Conservation (phyloP, 495 filamentous ascomycete genomes). For the Hypoxylon intermedium region DNA sequence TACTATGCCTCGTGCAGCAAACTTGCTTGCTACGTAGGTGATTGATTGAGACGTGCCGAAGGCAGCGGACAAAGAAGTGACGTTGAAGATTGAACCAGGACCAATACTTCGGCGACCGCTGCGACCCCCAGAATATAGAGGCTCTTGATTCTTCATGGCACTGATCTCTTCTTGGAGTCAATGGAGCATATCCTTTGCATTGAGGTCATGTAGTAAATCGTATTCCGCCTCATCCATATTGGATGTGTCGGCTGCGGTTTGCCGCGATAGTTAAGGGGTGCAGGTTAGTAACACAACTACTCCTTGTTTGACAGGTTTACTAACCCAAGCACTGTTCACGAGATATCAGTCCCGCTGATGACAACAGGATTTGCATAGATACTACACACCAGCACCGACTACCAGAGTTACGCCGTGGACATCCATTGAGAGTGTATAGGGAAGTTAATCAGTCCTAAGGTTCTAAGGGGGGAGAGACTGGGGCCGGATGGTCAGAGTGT, state of each 20-base stretch:
- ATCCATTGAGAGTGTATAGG: background rate
- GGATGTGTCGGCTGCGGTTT: background rate
- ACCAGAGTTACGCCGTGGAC: slow-evolving; percentile 21
- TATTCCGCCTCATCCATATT: slow-evolving; percentile 23
- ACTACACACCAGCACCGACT: slow-evolving; percentile 26
- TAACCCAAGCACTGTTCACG: slow-evolving; percentile 46
- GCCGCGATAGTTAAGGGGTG: background rate
- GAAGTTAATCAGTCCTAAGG: no score
- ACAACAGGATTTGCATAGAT: background rate
- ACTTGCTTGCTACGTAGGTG: slow-evolving; percentile 57
- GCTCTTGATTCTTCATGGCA: slow-evolving; percentile 39
- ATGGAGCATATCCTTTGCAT: slow-evolving; percentile 30
- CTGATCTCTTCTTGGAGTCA: slow-evolving; percentile 31
- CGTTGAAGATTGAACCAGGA: slow-evolving; percentile 56
- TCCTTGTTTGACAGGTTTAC: background rate
- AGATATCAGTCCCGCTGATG: background rate
- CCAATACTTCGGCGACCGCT: slow-evolving; percentile 27
- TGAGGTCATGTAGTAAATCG: slow-evolving; percentile 30
- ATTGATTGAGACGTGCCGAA: slow-evolving; percentile 44
- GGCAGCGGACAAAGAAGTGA: slow-evolving; percentile 54
- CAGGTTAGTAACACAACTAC: background rate
- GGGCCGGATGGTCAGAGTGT: no score
- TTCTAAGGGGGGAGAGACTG: no score
- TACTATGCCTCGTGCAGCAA: slow-evolving; percentile 57
- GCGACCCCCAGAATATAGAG: slow-evolving; percentile 13